These are phyloP conservation scores for Sporopachydermia lactativora DNA, from an alignment of 805 yeast species.

Conservation along the genomic window DNA sequence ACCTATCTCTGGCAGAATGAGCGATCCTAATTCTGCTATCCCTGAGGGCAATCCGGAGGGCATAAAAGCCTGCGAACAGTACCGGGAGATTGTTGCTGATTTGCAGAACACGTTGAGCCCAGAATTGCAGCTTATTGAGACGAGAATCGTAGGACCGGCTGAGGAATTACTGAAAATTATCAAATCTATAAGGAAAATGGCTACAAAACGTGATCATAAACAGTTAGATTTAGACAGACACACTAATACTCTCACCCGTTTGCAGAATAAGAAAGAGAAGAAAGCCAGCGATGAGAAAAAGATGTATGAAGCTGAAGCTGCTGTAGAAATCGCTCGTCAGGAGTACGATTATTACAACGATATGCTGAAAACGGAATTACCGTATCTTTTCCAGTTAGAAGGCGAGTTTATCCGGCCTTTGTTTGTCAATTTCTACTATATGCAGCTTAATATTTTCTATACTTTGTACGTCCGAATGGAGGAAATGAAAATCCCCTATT, in stretches of 20 bases:
- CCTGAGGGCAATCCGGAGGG: conserved; percentile 97
- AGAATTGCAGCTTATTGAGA: conserved; percentile 82
- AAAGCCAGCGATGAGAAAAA: conserved; percentile 85
- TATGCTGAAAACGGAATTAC: conserved; percentile 82
- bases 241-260: conserved; percentile 51
- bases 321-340: conserved; percentile 80
- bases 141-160: conserved; percentile 82
- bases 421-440: conserved; percentile 87
- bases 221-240: conserved; percentile 88
- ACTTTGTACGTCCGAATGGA: conserved; percentile 85
- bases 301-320: conserved; percentile 80
- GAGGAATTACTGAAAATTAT: conserved; percentile 79
- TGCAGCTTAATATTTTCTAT: conserved; percentile 96
- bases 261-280: conserved; percentile 70
- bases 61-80: conserved; percentile 85
- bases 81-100: conserved; percentile 76
- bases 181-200: conserved; percentile 78
- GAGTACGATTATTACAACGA: conserved; percentile 95
- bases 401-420: conserved; percentile 87
- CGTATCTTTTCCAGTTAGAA: conserved; percentile 75
- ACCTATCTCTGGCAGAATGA: conserved; percentile 85
- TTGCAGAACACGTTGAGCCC: conserved; percentile 80
- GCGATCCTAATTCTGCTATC: conserved; percentile 74
- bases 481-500: conserved; percentile 93
- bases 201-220: conserved; percentile 90